Base-by-base conservation (phyloP, 768 basidiomycete species). In the Suillus variegatus region DNA sequence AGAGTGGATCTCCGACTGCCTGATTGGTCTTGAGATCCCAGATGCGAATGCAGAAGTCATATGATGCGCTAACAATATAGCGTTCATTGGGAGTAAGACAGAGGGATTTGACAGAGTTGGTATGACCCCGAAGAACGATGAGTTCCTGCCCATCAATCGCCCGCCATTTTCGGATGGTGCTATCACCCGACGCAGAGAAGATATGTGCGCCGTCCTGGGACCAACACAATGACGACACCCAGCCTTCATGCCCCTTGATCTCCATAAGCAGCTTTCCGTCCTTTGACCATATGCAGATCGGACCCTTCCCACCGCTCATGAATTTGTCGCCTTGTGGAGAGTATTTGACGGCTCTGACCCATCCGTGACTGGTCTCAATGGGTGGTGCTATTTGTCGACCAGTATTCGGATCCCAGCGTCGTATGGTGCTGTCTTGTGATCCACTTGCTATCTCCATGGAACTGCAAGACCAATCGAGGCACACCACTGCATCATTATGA, bases 1-100 rank as follows among this genome's bases (percentile, higher is more conserved):
- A 93, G 64, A 82, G 76, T 3, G 84, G 73, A 1, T 82, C 82
- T 10, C 60, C 60, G 4, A 61, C 5, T 47, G 3, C 43, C 47
- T 49, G 43, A 32, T 61, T 46, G 1, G 10, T 61, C 4, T 28
- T 13, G 41, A 22, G 32, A 10, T 61, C 25, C 60, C 44, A 49
- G 35, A 61, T 55, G 35, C 54, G 20, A 55, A 36, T 20, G 18
- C 35, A 55, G 35, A 4, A 55, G 18, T 55, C 54, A 0, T 0
- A 1, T 6, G 54, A 54, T 12, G 20, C 20, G 10, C 54, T 55
- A 10, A 56, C n/a, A 36, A 56, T 10, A 13, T 38, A 13, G 20
- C 6, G 7, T 56, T 18, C 35, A 8, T 56, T n/a, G 6, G 32
- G 54, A 20, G 18, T 12, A 20, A 55, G 35, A 7, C 54, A 6